These are phyloP conservation scores for Talaromyces proteolyticus DNA, from an alignment of 495 filamentous ascomycete species.

Conservation along the genomic window DNA sequence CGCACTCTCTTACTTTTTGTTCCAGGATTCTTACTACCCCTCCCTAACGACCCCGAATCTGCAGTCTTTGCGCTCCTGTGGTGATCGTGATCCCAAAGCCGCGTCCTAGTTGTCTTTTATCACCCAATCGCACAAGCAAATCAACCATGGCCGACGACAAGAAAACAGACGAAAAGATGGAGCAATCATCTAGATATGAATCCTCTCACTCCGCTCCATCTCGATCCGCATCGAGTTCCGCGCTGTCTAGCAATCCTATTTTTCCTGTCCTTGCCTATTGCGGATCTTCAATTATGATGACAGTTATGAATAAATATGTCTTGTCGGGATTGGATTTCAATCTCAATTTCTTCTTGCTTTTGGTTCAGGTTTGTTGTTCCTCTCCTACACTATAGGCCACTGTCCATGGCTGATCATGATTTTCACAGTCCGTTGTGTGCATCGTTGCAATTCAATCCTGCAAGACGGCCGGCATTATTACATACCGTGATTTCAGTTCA, in stretches of 20 bases:
- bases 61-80: too few relatives aligned
- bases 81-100: too few relatives aligned
- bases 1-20: too few relatives aligned
- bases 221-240: constrained; percentile 23
- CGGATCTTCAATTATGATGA: constrained; percentile 94
- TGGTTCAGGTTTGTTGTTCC: constrained; percentile 68
- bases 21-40: too few relatives aligned
- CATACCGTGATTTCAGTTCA: constrained; percentile 81
- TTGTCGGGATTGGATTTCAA: constrained; percentile 89
- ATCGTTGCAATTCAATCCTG: constrained; percentile 78
- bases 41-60: too few relatives aligned
- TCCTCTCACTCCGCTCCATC: constrained; percentile 19
- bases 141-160: constrained; percentile 68
- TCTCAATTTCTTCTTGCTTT: constrained; percentile 91
- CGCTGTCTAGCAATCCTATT: constrained; percentile 62
- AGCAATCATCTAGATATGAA: constrained; percentile 56
- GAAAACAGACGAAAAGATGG: constrained; percentile 72
- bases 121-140: constrained; percentile 1
- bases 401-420: not conserved
- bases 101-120: not conserved
- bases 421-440: constrained; percentile 79
- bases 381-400: not conserved
- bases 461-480: constrained; percentile 80
- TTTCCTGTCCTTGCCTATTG: constrained; percentile 89
- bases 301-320: constrained; percentile 98